Conservation (phyloP, 1,139 yeast genomes). For the Yamadazyma mexicana region DNA sequence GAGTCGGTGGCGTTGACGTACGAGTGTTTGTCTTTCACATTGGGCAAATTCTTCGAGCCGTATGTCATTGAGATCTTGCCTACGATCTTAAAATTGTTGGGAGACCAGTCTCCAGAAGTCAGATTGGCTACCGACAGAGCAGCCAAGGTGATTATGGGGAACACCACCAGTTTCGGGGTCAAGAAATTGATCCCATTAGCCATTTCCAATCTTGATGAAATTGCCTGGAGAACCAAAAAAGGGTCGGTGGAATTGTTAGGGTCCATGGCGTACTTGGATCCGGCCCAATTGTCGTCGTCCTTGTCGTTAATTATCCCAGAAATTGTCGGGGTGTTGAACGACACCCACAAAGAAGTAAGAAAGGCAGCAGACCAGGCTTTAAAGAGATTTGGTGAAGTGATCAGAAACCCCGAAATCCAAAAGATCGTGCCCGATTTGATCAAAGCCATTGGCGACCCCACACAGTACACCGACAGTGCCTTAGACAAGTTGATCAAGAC, state of each 20-base stretch:
- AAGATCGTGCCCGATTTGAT: constrained; percentile 83
- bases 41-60: constrained; percentile 86
- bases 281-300: constrained; percentile 87
- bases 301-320: constrained; percentile 91
- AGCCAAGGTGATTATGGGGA: constrained; percentile 84
- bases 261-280: constrained; percentile 97
- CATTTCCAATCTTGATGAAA: constrained; percentile 79
- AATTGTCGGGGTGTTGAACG: constrained; percentile 91
- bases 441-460: constrained; percentile 95
- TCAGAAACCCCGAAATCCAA: constrained; percentile 96
- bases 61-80: constrained; percentile 89
- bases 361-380: constrained; percentile 90
- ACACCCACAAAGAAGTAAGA: constrained; percentile 94
- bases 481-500: constrained; percentile 84
- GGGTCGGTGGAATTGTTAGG: constrained; percentile 96
- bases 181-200: constrained; percentile 90
- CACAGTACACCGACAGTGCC: constrained; percentile 84
- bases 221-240: constrained; percentile 94
- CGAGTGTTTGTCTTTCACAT: constrained; percentile 75
- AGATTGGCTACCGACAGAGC: constrained; percentile 88
- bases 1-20: constrained; percentile 89
- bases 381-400: constrained; percentile 93
- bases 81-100: constrained; percentile 72
- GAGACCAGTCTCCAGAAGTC: constrained; percentile 83
- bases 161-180: constrained; percentile 90